A percentile compares a stretch with the other conserved stretches of the same genome.
Conservation (phyloP, 2,329 filamentous ascomycete species). For the Nothophoma quercina region DNA sequence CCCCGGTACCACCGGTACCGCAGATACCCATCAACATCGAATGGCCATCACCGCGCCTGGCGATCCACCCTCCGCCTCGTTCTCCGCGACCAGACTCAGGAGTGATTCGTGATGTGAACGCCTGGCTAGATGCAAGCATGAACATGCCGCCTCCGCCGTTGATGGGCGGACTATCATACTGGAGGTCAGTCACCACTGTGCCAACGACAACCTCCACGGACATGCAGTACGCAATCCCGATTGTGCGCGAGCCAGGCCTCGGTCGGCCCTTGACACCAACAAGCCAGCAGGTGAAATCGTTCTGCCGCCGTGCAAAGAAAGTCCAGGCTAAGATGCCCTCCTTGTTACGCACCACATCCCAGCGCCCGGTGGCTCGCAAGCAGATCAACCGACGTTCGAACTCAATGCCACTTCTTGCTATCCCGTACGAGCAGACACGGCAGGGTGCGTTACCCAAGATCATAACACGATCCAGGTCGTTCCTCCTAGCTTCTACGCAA, state of each 20-base stretch:
- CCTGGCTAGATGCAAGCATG: conserved; percentile 44
- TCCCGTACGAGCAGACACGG: conserved; percentile 23
- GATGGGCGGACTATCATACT: conserved; percentile 46
- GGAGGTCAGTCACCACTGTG: conserved; percentile 30
- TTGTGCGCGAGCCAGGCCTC: conserved; percentile 20
- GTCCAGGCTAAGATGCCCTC: conserved; percentile 42
- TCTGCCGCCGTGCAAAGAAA: conserved; percentile 39
- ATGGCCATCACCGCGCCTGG: conserved; percentile 14
- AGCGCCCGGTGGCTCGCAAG: conserved; percentile 20
- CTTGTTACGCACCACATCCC: conserved; percentile 29
- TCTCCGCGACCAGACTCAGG: conserved; percentile 36
- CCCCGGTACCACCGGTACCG: conserved; percentile 6
- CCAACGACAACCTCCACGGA: conserved; percentile 15
- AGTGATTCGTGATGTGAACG: conserved; percentile 38
- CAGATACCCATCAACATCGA: conserved; percentile 17
- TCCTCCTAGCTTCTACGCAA: conserved; percentile 7
- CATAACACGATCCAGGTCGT: conserved; percentile 20
- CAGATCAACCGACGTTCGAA: conserved; percentile 31
- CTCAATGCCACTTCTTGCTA: conserved; percentile 35
- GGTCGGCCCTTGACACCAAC: conserved; percentile 26
- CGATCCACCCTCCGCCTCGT: conserved; percentile 27
- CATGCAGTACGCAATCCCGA: conserved; percentile 41
- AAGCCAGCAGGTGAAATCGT: conserved; percentile 31
- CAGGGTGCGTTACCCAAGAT: conserved; percentile 12
- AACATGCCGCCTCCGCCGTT: conserved; percentile 36